A percentile compares a stretch with the other conserved stretches of the same genome.
phyloP scores from a whole-genome alignment of 2,329 filamentous ascomycete species.

The Hypomyces rosellus region DNA sequence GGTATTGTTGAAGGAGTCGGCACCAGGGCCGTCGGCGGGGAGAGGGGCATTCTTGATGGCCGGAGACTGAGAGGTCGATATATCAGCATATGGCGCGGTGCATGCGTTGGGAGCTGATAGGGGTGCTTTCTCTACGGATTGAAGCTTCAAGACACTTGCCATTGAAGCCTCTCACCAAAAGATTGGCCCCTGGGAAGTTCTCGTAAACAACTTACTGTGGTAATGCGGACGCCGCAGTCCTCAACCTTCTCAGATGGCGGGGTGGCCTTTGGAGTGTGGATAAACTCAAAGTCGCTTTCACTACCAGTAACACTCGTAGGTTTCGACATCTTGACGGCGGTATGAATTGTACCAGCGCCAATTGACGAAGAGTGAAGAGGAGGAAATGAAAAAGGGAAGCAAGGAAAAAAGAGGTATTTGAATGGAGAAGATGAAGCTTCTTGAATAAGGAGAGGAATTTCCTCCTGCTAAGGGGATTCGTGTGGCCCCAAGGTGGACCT shows the following conservation, averaged over 20 bases:
- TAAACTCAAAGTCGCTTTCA: constrained; percentile 36
- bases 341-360: constrained; percentile 18
- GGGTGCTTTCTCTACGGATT: not conserved
- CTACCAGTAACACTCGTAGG: constrained; percentile 24
- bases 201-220: constrained; percentile 24
- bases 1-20: constrained; percentile 81
- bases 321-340: constrained; percentile 29
- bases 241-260: constrained; percentile 57
- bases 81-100: not conserved
- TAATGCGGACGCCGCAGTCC: constrained; percentile 46
- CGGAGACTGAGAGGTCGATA: constrained; percentile 20
- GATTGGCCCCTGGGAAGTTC: not conserved
- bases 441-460: constrained; percentile 2
- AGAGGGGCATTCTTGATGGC: constrained; percentile 95
- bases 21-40: constrained; percentile 79
- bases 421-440: not conserved
- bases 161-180: not conserved
- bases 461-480: not conserved
- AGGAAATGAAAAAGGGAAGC: no score
- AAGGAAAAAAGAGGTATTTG: no score
- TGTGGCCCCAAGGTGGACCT: not conserved
- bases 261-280: constrained; percentile 33
- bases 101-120: not conserved
- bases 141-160: not conserved
- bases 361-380: constrained; percentile 16